These are phyloP conservation scores for Dothiorella sarmentorum DNA, from an alignment of 2,329 filamentous ascomycete genomes.

Conservation along the genomic window DNA sequence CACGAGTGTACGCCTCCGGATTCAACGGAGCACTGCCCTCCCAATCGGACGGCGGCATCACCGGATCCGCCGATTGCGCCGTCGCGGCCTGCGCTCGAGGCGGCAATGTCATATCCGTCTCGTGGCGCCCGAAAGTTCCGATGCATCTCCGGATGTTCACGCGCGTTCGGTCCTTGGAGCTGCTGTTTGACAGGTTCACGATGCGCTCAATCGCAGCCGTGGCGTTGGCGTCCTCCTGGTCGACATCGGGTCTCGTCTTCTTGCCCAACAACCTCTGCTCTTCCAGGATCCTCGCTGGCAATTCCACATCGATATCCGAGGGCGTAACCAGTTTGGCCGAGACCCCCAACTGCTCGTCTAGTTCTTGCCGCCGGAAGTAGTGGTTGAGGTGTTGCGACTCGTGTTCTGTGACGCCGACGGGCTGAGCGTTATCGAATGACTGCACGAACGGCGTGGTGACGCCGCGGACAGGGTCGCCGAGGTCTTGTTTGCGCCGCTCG, in stretches of 20 bases:
- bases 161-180: conserved; percentile 71
- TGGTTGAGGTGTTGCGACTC: conserved; percentile 63
- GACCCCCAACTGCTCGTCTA: conserved; percentile 62
- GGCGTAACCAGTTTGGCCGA: conserved; percentile 68
- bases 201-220: conserved; percentile 76
- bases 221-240: conserved; percentile 56
- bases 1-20: conserved; percentile 53
- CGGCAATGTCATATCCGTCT: conserved; percentile 69
- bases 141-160: conserved; percentile 83
- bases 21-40: conserved; percentile 36
- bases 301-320: conserved; percentile 23
- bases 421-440: conserved; percentile 69
- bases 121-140: conserved; percentile 84
- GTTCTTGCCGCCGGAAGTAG: conserved; percentile 65
- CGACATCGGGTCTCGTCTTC: conserved; percentile 38
- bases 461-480: conserved; percentile 78
- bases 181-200: conserved; percentile 71
- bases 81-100: conserved; percentile 48
- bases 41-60: too few relatives aligned
- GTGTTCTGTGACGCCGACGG: too few relatives aligned
- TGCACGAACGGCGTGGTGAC: conserved; percentile 76
- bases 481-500: conserved; percentile 58
- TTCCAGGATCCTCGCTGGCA: conserved; percentile 29
- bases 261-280: conserved; percentile 25
- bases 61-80: too few relatives aligned